Percentiles rank a stretch among this genome's conserved stretches.
These are phyloP conservation scores for Termitomyces titanicus DNA, from an alignment of 768 basidiomycete species.

Conservation along the genomic window DNA sequence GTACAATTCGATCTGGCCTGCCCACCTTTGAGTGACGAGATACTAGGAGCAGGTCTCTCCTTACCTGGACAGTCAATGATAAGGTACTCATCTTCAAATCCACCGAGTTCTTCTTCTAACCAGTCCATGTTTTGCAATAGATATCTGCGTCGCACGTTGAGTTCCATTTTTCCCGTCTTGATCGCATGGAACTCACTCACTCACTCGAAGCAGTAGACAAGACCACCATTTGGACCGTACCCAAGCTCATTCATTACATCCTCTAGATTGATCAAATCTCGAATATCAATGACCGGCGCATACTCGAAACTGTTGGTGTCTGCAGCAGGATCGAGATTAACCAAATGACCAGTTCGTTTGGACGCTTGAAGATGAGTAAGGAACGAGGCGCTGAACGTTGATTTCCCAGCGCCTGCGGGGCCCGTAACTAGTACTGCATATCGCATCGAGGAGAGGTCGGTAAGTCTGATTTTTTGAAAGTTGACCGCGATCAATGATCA, in stretches of 20 bases:
- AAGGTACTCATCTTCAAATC: conserved; percentile 94
- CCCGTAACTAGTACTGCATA: conserved; percentile 89
- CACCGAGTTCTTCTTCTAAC: conserved; percentile 94
- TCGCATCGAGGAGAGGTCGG: conserved; percentile 58
- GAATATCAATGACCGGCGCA: conserved; percentile 90
- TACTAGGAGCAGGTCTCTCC: conserved; percentile 11
- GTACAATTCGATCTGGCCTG: conserved; percentile 97
- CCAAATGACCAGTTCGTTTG: conserved; percentile 83
- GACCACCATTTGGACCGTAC: conserved; percentile 95
- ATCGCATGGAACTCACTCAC: conserved; percentile 43
- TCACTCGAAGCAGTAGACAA: conserved; percentile 99
- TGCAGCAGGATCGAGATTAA: conserved; percentile 97
- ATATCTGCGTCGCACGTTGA: conserved; percentile 56
- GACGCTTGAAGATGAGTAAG: conserved; percentile 85
- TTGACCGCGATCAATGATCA: not conserved
- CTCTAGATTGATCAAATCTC: conserved; percentile 85
- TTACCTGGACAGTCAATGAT: conserved; percentile 88
- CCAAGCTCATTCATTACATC: conserved; percentile 96
- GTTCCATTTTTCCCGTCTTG: not conserved
- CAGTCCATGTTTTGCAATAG: conserved; percentile 96
- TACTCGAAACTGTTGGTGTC: conserved; percentile 84
- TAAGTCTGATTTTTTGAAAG: conserved; percentile 1
- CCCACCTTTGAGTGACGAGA: not conserved
- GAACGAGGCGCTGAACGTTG: conserved; percentile 86
- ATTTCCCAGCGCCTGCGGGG: conserved; percentile 98